These are phyloP conservation scores for Arthrinium puccinioides DNA, from an alignment of 2,329 filamentous ascomycete species.

Conservation along the genomic window DNA sequence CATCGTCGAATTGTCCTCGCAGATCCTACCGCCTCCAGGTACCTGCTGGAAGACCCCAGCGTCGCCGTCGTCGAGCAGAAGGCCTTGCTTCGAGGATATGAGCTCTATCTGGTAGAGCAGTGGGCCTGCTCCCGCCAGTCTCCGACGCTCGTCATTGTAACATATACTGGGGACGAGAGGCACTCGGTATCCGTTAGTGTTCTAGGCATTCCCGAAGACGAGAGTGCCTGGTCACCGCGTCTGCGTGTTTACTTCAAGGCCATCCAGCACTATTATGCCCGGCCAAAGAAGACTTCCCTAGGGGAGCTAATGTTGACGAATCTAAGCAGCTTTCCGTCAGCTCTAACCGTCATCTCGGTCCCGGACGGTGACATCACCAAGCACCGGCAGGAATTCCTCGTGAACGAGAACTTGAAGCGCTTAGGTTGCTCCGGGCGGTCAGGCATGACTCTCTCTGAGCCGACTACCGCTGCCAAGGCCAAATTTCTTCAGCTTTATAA, in stretches of 20 bases:
- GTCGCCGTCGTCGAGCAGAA: conserved; percentile 69
- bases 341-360: conserved; percentile 83
- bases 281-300: conserved; percentile 71
- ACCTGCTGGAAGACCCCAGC: conserved; percentile 77
- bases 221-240: conserved; percentile 70
- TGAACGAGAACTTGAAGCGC: conserved; percentile 91
- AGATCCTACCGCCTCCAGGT: conserved; percentile 55
- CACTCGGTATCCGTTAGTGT: conserved; percentile 76
- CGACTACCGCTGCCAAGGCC: conserved; percentile 73
- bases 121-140: conserved; percentile 91
- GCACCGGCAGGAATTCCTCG: conserved; percentile 77
- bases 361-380: conserved; percentile 78
- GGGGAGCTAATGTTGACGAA: conserved; percentile 93
- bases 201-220: conserved; percentile 73
- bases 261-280: conserved; percentile 76
- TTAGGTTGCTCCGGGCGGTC: conserved; percentile 86
- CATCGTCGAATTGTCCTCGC: conserved; percentile 47
- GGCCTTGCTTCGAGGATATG: conserved; percentile 70
- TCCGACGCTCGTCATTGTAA: conserved; percentile 85
- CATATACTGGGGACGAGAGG: conserved; percentile 80
- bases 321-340: conserved; percentile 83
- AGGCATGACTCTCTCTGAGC: conserved; percentile 71
- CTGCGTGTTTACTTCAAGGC: conserved; percentile 81
- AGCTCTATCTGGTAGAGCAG: conserved; percentile 92
- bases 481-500: conserved; percentile 91